phyloP scores from a whole-genome alignment of 1,284 basidiomycete genomes.

The Gomphus bonarii region DNA sequence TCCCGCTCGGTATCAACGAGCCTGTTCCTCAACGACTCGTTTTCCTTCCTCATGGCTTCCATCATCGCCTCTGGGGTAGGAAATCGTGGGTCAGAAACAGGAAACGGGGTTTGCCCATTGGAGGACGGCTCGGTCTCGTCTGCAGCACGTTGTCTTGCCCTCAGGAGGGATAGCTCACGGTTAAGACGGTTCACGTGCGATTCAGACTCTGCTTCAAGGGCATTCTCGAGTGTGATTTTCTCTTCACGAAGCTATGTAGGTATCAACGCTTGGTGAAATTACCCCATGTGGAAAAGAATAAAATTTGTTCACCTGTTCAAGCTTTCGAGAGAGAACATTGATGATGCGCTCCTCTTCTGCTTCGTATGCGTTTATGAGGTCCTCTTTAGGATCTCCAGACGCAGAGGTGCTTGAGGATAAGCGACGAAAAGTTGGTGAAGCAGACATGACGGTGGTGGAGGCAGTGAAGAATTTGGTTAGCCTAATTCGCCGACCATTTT shows the following conservation, averaged over 20 bases:
- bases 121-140: constrained; percentile 22
- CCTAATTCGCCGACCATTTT: neutral
- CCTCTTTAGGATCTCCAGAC: constrained; percentile 35
- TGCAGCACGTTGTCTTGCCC: constrained; percentile 37
- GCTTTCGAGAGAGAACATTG: constrained; percentile 65
- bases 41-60: constrained; percentile 64
- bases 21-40: constrained; percentile 54
- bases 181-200: constrained; percentile 66
- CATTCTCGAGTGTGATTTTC: constrained; percentile 73
- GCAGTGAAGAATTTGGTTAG: neutral
- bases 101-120: constrained; percentile 16
- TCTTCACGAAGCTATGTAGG: constrained; percentile 77
- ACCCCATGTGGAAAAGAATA: constrained; percentile 8
- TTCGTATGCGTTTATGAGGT: constrained; percentile 75
- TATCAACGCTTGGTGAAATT: too few relatives aligned
- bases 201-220: constrained; percentile 70
- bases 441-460: constrained; percentile 35
- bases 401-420: constrained; percentile 43
- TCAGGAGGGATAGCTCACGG: constrained; percentile 56
- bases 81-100: constrained; percentile 28
- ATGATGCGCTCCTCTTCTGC: constrained; percentile 82
- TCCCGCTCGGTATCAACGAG: constrained; percentile 64
- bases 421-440: constrained; percentile 49
- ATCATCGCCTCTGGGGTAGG: constrained; percentile 55
- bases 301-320: constrained; percentile 52